Evolutionary conservation across 2,329 filamentous ascomycete genomes (phyloP).

Genomic region (Trichoderma hamatum): DNA sequence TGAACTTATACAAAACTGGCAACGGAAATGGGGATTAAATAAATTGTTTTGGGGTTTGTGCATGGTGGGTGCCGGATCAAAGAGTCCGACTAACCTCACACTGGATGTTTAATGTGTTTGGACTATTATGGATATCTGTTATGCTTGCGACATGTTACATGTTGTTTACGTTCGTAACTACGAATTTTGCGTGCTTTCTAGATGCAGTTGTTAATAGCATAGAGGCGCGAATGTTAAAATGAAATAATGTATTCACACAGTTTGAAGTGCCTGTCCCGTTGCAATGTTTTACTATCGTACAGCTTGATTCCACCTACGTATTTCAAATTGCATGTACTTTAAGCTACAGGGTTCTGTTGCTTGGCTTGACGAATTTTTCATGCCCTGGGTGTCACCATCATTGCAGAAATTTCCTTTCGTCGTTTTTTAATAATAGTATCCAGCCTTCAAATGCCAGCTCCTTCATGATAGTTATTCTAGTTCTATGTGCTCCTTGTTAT

Average conservation of each 20-base stretch:
- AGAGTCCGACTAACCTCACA: neutral
- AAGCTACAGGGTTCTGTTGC: neutral
- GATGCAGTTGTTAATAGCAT: neutral
- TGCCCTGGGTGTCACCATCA: neutral
- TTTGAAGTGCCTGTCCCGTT: neutral
- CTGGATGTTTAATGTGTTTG: slow-evolving; percentile 23
- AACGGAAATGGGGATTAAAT: slow-evolving; percentile 12
- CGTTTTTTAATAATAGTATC: neutral
- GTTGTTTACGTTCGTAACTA: slow-evolving; percentile 10
- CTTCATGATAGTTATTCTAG: neutral
- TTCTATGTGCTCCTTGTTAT: neutral
- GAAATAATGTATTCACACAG: neutral
- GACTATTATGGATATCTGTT: slow-evolving; percentile 16
- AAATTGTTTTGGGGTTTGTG: slow-evolving; percentile 11
- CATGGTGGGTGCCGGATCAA: neutral
- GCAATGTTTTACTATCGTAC: neutral
- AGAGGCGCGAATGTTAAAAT: slow-evolving; percentile 11
- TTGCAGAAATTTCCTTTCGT: neutral
- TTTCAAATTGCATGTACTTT: neutral
- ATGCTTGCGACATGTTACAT: slow-evolving; percentile 13
- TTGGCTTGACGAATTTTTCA: neutral
- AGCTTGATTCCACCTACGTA: neutral
- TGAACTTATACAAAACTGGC: slow-evolving; percentile 11
- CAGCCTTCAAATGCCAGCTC: neutral
- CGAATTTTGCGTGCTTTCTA: slow-evolving; percentile 6